A percentile compares a stretch with the other conserved stretches of the same genome.
phyloP scores from a whole-genome alignment of 2,329 filamentous ascomycete species.

The Septoria petroselini region DNA sequence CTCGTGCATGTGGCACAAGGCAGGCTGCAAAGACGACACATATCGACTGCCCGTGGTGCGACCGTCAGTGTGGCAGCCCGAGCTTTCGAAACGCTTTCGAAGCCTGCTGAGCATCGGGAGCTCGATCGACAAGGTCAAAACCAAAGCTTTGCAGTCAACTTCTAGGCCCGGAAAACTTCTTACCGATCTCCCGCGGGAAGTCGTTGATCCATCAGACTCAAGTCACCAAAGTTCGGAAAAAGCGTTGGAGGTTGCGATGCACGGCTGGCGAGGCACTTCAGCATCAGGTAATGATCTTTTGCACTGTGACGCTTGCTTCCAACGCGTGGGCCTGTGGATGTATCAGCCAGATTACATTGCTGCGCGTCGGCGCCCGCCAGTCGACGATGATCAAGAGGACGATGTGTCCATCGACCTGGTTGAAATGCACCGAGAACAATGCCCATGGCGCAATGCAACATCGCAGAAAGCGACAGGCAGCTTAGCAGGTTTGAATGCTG shows the following conservation, averaged over 20 bases:
- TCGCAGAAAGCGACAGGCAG: constrained; percentile 37
- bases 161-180: constrained; percentile 26
- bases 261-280: constrained; percentile 53
- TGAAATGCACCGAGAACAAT: constrained; percentile 40
- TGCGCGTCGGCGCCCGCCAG: constrained; percentile 13
- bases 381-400: constrained; percentile 33
- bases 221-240: constrained; percentile 17
- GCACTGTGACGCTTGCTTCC: constrained; percentile 80
- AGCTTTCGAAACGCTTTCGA: constrained; percentile 32
- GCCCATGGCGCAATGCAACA: constrained; percentile 38
- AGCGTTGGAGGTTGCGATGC: constrained; percentile 41
- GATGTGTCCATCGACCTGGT: constrained; percentile 31
- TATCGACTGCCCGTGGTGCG: constrained; percentile 54
- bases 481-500: constrained; percentile 34
- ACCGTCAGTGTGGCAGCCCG: constrained; percentile 37
- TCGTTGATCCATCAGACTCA: constrained; percentile 23
- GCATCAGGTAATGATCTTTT: constrained; percentile 67
- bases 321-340: constrained; percentile 89
- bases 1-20: constrained; percentile 79
- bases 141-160: constrained; percentile 17
- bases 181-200: constrained; percentile 29
- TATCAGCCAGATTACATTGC: constrained; percentile 61
- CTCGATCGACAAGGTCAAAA: constrained; percentile 31
- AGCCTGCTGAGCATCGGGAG: constrained; percentile 30
- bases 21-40: constrained; percentile 77